A percentile compares a stretch with the other conserved stretches of the same genome.
phyloP scores from a whole-genome alignment of 768 basidiomycete genomes.

The Termitomyces sp. region DNA sequence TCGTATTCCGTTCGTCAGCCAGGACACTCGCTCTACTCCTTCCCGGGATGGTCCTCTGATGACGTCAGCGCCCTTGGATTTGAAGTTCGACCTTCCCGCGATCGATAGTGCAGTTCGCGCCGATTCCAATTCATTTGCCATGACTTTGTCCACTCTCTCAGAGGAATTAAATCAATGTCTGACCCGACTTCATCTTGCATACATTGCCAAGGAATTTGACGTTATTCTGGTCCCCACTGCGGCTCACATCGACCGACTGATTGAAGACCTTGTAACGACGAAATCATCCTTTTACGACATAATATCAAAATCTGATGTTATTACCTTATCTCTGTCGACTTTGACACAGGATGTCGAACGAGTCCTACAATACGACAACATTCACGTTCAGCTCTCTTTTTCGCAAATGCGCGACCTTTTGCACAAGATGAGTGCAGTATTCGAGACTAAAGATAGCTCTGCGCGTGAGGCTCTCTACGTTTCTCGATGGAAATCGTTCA shows the following conservation, averaged over 20 bases:
- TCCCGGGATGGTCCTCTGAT: background rate
- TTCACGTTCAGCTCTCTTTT: conserved; percentile 39
- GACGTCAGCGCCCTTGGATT: conserved; percentile 24
- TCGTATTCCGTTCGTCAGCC: conserved; percentile 55
- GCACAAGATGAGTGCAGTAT: conserved; percentile 45
- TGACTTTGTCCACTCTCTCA: conserved; percentile 52
- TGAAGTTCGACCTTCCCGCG: conserved; percentile 50
- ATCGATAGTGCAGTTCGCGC: conserved; percentile 65
- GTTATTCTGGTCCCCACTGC: conserved; percentile 28
- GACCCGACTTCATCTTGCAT: conserved; percentile 44
- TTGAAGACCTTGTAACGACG: conserved; percentile 32
- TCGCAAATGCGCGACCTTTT: conserved; percentile 51
- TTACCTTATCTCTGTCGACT: conserved; percentile 27
- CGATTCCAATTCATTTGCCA: conserved; percentile 63
- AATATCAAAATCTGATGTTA: conserved; percentile 18
- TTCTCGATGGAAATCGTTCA: conserved; percentile 41
- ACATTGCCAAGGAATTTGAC: conserved; percentile 51
- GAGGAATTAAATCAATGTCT: conserved; percentile 43
- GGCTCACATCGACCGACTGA: conserved; percentile 31
- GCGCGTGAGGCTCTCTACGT: conserved; percentile 43
- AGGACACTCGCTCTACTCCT: conserved; percentile 16
- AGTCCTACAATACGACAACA: conserved; percentile 25
- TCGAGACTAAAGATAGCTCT: conserved; percentile 34
- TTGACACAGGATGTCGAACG: conserved; percentile 31
- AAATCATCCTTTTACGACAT: conserved; percentile 27